phyloP scores from a whole-genome alignment of 352 stramenopile species.

The Phytophthora niederhauseri region DNA sequence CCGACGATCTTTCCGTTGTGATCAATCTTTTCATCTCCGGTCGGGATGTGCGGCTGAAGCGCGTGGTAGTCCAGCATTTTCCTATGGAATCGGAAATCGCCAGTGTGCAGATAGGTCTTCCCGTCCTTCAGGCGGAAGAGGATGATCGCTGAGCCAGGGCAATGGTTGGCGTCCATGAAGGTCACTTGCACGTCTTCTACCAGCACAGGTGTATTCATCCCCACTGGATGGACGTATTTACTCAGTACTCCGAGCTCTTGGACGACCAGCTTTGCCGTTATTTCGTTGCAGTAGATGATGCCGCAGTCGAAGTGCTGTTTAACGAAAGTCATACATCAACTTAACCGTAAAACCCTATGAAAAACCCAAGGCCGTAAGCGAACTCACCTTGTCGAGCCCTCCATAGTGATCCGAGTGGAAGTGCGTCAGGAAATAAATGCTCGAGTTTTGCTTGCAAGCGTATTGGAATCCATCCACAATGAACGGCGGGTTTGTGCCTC shows the following conservation, averaged over 20 bases:
- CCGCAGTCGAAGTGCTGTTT: slow-evolving; percentile 86
- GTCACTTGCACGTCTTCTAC: slow-evolving; percentile 93
- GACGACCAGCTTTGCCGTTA: slow-evolving; percentile 92
- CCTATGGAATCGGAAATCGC: slow-evolving; percentile 82
- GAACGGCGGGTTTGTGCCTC: slow-evolving; percentile 76
- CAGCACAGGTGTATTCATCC: slow-evolving; percentile 89
- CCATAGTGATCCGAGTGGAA: slow-evolving; percentile 98
- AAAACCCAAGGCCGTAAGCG: neutral
- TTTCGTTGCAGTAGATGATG: slow-evolving; percentile 96
- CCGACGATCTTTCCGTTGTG: slow-evolving; percentile 34
- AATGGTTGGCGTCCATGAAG: slow-evolving; percentile 97
- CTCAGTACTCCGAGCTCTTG: slow-evolving; percentile 92
- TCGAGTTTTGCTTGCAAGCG: slow-evolving; percentile 72
- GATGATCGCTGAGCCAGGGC: slow-evolving; percentile 95
- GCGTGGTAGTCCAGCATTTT: slow-evolving; percentile 72
- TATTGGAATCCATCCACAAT: slow-evolving; percentile 91
- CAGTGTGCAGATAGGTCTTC: slow-evolving; percentile 93
- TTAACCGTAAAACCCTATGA: neutral
- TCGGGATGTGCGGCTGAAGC: slow-evolving; percentile 53
- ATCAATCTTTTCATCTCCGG: slow-evolving; percentile 32
- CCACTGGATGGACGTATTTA: slow-evolving; percentile 92
- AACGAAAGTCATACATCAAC: neutral
- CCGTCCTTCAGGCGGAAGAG: slow-evolving; percentile 90
- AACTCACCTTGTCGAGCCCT: slow-evolving; percentile 79
- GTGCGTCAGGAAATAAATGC: slow-evolving; percentile 97